Evolutionary conservation across 2,329 filamentous ascomycete species (phyloP).

Genomic region (Reticulascus tulasneorum): DNA sequence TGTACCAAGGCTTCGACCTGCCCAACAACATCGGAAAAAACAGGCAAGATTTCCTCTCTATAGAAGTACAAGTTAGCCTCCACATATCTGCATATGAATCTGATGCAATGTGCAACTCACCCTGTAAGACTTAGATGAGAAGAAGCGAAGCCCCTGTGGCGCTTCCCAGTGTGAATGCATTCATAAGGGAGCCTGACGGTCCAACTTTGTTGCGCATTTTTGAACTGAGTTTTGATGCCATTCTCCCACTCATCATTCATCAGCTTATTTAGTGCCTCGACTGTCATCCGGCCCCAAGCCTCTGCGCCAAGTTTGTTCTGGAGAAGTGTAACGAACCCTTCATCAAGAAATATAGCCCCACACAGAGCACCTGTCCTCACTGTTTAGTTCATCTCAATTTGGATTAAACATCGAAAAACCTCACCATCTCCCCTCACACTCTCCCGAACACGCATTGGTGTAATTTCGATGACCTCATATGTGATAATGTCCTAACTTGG

Average conservation of each 20-base stretch:
- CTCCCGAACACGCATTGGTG: conserved; percentile 28
- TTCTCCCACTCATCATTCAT: conserved; percentile 19
- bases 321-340: conserved; percentile 27
- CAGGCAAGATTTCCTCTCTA: conserved; percentile 14
- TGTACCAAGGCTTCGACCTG: conserved; percentile 19
- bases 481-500: conserved; percentile 34
- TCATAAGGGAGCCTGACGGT: not conserved
- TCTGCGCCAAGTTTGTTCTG: conserved; percentile 5
- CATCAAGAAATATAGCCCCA: conserved; percentile 35
- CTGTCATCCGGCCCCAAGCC: conserved; percentile 6
- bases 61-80: too few relatives aligned
- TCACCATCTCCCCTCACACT: conserved; percentile 32
- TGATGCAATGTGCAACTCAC: too few relatives aligned
- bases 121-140: too few relatives aligned
- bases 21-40: conserved; percentile 18
- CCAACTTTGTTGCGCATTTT: not conserved
- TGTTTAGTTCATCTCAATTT: not conserved
- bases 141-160: too few relatives aligned
- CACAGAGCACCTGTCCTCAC: conserved; percentile 28
- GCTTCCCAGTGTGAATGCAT: not conserved
- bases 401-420: not conserved
- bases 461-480: conserved; percentile 21
- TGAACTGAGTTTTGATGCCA: conserved; percentile 19
- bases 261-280: not conserved
- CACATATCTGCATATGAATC: too few relatives aligned